Evolutionary conservation across 257 asterid genomes (phyloP), one percentile per base, ranked within the genome.

Genomic region (Phtheirospermum japonicum): DNA sequence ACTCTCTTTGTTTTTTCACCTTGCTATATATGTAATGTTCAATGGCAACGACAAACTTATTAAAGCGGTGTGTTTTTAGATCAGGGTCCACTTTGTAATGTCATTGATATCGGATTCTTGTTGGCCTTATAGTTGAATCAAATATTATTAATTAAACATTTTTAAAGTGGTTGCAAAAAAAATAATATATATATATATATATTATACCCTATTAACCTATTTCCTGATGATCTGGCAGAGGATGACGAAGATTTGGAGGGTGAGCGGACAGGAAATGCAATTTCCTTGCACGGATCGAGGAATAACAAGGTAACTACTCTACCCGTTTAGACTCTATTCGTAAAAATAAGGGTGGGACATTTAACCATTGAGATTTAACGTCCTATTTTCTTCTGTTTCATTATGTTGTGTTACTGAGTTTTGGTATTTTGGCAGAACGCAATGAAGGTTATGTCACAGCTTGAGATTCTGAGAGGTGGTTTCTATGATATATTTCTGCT

Each of bases 391-490:
- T 16, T 36, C 50, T 30, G 4, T 10, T 66, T 48, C 26, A 0
- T 28, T 32, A 31, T 31, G 56, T 9, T 53, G 49, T 5, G 23
- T 26, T 40, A 23, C 16, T 46, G 20, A 66, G 56, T 23, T 20
- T 37, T 17, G 63, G 68, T 46, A 13, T 56, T 30, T 59, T 75
- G 63, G 75, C 83, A 82, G 94, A 82, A 83, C 12, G 54, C 69
- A 37, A 59, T 80, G 67, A 72, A 65, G 66, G 80, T 83, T 64
- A 75, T 85, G 59, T 77, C 88, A 43, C 89, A 80, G 65, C 87
- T 85, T 54, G 94, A 83, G 42, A 54, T 58, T 19, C 82, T 85
- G 55, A 73, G 72, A 83, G 84, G 95, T 87, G 68, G 64, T 74
- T 42, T 13, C 55, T 16, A 42, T 54, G 33, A 43, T 74, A 54